Evolutionary conservation across 1,139 yeast genomes (phyloP).

Genomic region (Taphrina deformans): DNA sequence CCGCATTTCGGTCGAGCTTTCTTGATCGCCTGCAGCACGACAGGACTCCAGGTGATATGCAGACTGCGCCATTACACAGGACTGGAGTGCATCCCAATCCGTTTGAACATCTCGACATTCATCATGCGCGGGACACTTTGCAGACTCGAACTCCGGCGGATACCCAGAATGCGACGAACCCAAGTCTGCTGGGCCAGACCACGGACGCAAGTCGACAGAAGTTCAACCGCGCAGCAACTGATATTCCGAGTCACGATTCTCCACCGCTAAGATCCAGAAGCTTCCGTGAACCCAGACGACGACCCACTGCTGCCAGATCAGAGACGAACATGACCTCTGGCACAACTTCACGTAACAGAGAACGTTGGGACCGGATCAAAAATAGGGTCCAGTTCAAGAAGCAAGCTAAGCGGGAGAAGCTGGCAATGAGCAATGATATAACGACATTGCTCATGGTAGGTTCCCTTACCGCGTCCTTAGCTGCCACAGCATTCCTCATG

Average conservation of each 20-base stretch:
- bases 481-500: conserved; percentile 21
- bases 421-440: conserved; percentile 21
- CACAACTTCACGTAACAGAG: conserved; percentile 4
- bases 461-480: conserved; percentile 15
- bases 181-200: background rate
- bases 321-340: conserved; percentile 2
- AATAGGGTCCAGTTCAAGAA: conserved; percentile 15
- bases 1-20: conserved; percentile 5
- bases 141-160: background rate
- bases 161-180: background rate
- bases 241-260: background rate
- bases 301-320: background rate
- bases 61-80: conserved; percentile 25
- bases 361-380: conserved; percentile 31
- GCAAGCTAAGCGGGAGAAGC: conserved; percentile 4
- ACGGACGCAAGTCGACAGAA: background rate
- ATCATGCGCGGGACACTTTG: background rate
- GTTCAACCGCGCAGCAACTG: background rate
- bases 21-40: conserved; percentile 12
- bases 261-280: background rate
- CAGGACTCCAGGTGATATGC: conserved; percentile 27
- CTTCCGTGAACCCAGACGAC: background rate
- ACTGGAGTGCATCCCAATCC: conserved; percentile 22
- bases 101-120: background rate
- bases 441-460: conserved; percentile 22